Conservation (phyloP, 148 eudicot genomes). For the Heliamphora exappendiculata region DNA sequence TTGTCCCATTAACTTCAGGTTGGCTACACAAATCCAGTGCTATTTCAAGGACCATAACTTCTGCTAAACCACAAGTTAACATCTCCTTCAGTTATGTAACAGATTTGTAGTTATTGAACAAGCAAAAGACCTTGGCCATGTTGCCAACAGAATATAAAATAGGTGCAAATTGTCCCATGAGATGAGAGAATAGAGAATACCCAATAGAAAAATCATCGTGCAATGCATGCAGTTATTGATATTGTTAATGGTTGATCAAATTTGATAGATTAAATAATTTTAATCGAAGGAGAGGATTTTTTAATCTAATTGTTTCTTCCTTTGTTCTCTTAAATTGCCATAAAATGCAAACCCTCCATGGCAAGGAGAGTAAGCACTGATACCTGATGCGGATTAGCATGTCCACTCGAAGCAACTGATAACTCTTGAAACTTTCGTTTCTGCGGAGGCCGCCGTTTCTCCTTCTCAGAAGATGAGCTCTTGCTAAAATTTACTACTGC, state of each 20-base stretch:
- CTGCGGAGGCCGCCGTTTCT: constrained; percentile 35
- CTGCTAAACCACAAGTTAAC: neutral
- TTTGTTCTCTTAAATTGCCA: neutral
- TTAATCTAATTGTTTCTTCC: neutral
- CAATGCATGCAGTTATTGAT: too few species aligned
- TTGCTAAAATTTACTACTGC: constrained; percentile 16
- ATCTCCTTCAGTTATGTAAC: neutral
- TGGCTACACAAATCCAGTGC: neutral
- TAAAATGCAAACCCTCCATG: constrained; percentile 10
- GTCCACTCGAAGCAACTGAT: constrained; percentile 41
- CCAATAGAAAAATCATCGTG: too few species aligned
- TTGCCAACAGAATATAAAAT: too few species aligned
- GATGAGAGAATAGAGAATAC: too few species aligned
- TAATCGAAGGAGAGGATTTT: neutral
- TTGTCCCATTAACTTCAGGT: neutral
- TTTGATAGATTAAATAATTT: neutral
- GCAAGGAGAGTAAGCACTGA: constrained; percentile 16
- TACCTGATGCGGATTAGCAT: constrained; percentile 61
- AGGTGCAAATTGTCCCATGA: too few species aligned
- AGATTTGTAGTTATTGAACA: too few species aligned
- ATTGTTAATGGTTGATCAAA: too few species aligned
- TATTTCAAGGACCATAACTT: neutral
- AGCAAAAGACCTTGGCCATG: too few species aligned
- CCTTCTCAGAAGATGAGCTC: constrained; percentile 30
- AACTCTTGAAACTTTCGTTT: constrained; percentile 80